These are phyloP conservation scores for Ganoderma lucidum DNA, from an alignment of 1,284 basidiomycete species.

Conservation along the genomic window DNA sequence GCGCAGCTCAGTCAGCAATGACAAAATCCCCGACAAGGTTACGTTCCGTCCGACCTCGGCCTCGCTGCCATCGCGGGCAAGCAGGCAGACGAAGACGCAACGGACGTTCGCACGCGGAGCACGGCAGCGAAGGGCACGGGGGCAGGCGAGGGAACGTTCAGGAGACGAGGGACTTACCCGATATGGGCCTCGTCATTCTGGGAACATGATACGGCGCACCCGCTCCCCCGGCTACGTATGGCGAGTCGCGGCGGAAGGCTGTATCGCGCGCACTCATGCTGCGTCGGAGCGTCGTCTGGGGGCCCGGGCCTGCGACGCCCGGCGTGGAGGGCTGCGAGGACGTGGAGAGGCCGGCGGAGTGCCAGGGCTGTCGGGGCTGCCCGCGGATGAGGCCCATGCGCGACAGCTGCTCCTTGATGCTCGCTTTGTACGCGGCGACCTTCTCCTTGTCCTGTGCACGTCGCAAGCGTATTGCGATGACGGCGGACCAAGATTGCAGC, in stretches of 20 bases:
- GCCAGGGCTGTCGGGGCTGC: slow-evolving; percentile 61
- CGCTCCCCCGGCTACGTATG: not conserved
- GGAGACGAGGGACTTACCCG: slow-evolving; percentile 25
- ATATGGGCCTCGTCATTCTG: slow-evolving; percentile 23
- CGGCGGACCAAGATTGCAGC: slow-evolving; percentile 12
- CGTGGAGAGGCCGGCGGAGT: slow-evolving; percentile 23
- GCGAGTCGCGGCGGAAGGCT: slow-evolving; percentile 26
- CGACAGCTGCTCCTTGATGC: slow-evolving; percentile 81
- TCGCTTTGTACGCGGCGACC: slow-evolving; percentile 83
- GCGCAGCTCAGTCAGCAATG: slow-evolving; percentile 25
- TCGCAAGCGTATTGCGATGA: slow-evolving; percentile 24
- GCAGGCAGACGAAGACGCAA: slow-evolving; percentile 5
- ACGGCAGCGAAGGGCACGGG: slow-evolving; percentile 18
- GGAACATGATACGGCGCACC: slow-evolving; percentile 26
- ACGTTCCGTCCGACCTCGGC: slow-evolving; percentile 14
- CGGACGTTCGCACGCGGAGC: slow-evolving; percentile 10
- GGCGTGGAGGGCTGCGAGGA: slow-evolving; percentile 30
- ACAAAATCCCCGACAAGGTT: slow-evolving; percentile 27
- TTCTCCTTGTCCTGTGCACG: slow-evolving; percentile 74
- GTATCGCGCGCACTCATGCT: slow-evolving; percentile 32
- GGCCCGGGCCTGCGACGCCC: slow-evolving; percentile 39
- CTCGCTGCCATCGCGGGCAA: not conserved
- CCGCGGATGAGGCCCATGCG: slow-evolving; percentile 81
- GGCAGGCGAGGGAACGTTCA: slow-evolving; percentile 18
- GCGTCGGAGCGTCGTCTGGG: slow-evolving; percentile 36